phyloP scores from a whole-genome alignment of 192 early-diverging fungal species.

The Phycomyces blakesleeanus region DNA sequence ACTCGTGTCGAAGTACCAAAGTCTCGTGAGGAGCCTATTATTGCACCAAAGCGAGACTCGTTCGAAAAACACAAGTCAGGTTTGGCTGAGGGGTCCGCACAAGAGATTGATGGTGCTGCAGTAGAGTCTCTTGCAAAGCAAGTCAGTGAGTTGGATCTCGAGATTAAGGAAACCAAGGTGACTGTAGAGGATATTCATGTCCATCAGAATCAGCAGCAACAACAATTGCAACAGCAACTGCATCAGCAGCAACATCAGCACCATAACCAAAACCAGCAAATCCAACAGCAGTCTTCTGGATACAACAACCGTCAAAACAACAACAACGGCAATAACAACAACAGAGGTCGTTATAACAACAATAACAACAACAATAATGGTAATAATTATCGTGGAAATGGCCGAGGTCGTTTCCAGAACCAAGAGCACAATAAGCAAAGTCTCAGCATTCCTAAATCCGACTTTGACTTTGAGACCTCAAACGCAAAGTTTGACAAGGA shows the following conservation, averaged over 20 bases:
- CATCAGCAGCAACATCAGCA: background rate
- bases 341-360: slow-evolving; percentile 8
- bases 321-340: slow-evolving; percentile 4
- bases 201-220: background rate
- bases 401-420: background rate
- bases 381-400: background rate
- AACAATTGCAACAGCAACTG: background rate
- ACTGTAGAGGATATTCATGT: background rate
- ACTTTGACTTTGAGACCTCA: slow-evolving; percentile 95
- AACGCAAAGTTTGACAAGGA: slow-evolving; percentile 94
- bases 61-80: background rate
- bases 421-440: slow-evolving; percentile 4
- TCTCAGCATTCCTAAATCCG: slow-evolving; percentile 57
- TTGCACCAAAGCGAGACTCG: background rate
- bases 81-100: background rate
- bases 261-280: too few relatives aligned
- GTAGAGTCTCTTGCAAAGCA: slow-evolving; percentile 54
- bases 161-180: background rate
- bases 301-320: background rate
- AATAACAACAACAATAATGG: background rate
- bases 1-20: background rate
- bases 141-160: slow-evolving; percentile 46
- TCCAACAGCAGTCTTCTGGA: too few relatives aligned
- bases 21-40: background rate
- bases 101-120: slow-evolving; percentile 32